A percentile compares a stretch with the other conserved stretches of the same genome.
Evolutionary conservation across 2,329 filamentous ascomycete species (phyloP).

Genomic region (Myriangium duriaei): DNA sequence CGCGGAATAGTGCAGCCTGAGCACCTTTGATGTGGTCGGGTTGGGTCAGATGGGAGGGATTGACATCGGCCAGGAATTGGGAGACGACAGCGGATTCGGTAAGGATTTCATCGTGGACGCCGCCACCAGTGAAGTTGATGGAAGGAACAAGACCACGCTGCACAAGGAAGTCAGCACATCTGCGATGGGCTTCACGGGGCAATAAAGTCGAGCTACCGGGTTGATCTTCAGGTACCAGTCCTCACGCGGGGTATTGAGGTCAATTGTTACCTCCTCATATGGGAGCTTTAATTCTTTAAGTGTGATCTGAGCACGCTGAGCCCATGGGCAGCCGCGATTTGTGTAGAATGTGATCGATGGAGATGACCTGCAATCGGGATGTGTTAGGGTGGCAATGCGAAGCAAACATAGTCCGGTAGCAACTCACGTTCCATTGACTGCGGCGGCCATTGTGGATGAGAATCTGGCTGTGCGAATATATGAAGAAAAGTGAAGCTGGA

Average conservation of each 20-base stretch:
- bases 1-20: slow-evolving; percentile 48
- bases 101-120: slow-evolving; percentile 45
- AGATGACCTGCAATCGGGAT: not conserved
- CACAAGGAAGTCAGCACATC: not conserved
- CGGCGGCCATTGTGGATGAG: not conserved
- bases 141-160: slow-evolving; percentile 61
- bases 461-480: not conserved
- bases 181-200: slow-evolving; percentile 36
- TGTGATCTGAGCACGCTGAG: slow-evolving; percentile 48
- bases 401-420: not conserved
- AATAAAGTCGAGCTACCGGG: slow-evolving; percentile 42
- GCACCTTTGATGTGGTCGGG: slow-evolving; percentile 41
- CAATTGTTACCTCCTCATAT: slow-evolving; percentile 40
- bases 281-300: slow-evolving; percentile 24
- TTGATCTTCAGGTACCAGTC: slow-evolving; percentile 66
- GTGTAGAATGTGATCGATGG: slow-evolving; percentile 57
- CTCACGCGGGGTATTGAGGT: slow-evolving; percentile 50
- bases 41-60: slow-evolving; percentile 51
- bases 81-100: slow-evolving; percentile 63
- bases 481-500: too few species aligned
- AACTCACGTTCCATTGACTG: slow-evolving; percentile 5
- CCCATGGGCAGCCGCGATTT: slow-evolving; percentile 57
- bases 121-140: slow-evolving; percentile 44
- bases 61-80: slow-evolving; percentile 57
- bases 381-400: not conserved